Evolutionary conservation across 805 yeast genomes (phyloP).

Genomic region (Saturnispora dispora): DNA sequence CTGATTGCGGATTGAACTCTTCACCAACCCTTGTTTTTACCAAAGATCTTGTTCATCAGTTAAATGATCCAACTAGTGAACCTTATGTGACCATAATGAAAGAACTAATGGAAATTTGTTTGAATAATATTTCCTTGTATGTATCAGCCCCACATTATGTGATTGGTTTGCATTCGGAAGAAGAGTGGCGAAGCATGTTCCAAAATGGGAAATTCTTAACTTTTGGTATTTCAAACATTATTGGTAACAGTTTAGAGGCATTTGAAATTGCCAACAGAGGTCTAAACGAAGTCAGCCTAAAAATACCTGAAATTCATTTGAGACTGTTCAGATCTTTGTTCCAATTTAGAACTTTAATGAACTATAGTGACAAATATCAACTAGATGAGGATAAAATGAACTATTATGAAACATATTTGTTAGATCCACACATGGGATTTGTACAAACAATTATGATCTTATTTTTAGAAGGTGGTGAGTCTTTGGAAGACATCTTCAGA

Average conservation of each 20-base stretch:
- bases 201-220: constrained; percentile 13
- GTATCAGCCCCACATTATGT: neutral
- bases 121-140: neutral
- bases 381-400: constrained; percentile 8
- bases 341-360: constrained; percentile 30
- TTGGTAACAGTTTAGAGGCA: constrained; percentile 47
- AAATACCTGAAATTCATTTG: constrained; percentile 15
- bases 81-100: constrained; percentile 15
- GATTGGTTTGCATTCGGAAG: neutral
- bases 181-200: constrained; percentile 10
- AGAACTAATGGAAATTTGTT: constrained; percentile 14
- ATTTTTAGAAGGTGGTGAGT: constrained; percentile 38
- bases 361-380: constrained; percentile 13
- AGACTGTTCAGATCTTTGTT: constrained; percentile 34
- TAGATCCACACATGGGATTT: constrained; percentile 25
- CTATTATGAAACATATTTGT: constrained; percentile 23
- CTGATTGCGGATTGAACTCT: constrained; percentile 24
- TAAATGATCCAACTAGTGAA: constrained; percentile 16
- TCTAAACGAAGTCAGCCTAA: constrained; percentile 17
- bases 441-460: constrained; percentile 33
- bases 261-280: constrained; percentile 50
- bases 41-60: constrained; percentile 19
- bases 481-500: constrained; percentile 30
- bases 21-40: constrained; percentile 22
- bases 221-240: constrained; percentile 18